Percentiles rank a stretch among this genome's conserved stretches.
Evolutionary conservation across 2,329 filamentous ascomycete genomes (phyloP).

Genomic region (Trichoderma atrobrunneum): DNA sequence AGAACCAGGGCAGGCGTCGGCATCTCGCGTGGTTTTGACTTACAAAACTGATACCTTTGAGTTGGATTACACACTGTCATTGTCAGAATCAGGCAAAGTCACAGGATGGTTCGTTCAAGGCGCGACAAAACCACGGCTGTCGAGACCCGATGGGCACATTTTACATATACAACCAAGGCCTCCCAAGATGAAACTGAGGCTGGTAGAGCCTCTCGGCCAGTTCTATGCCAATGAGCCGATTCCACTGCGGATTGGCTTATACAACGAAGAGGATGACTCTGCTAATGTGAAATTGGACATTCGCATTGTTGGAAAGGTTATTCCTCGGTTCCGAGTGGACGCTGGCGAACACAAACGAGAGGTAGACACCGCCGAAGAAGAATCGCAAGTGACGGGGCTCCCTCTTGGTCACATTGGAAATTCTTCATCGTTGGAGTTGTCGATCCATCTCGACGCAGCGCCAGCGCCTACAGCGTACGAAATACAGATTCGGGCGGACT

Average conservation of each 20-base stretch:
- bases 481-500: conserved; percentile 69
- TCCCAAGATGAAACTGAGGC: conserved; percentile 79
- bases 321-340: conserved; percentile 46
- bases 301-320: conserved; percentile 58
- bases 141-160: conserved; percentile 49
- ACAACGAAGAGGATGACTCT: conserved; percentile 81
- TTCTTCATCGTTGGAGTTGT: conserved; percentile 41
- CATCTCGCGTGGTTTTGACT: conserved; percentile 60
- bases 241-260: conserved; percentile 63
- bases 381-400: conserved; percentile 43
- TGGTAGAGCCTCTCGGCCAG: conserved; percentile 61
- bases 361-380: conserved; percentile 38
- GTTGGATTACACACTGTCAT: conserved; percentile 62
- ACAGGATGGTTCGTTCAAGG: conserved; percentile 51
- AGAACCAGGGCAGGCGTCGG: conserved; percentile 74
- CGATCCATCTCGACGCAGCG: conserved; percentile 51
- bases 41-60: conserved; percentile 65
- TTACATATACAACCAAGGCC: conserved; percentile 82
- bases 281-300: conserved; percentile 70
- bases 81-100: conserved; percentile 42
- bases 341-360: conserved; percentile 35
- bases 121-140: conserved; percentile 44
- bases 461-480: conserved; percentile 57
- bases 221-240: conserved; percentile 86
- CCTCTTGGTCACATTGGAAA: conserved; percentile 47